These are phyloP conservation scores for Epicoccum sorghinum DNA, from an alignment of 2,329 filamentous ascomycete species.

Conservation along the genomic window DNA sequence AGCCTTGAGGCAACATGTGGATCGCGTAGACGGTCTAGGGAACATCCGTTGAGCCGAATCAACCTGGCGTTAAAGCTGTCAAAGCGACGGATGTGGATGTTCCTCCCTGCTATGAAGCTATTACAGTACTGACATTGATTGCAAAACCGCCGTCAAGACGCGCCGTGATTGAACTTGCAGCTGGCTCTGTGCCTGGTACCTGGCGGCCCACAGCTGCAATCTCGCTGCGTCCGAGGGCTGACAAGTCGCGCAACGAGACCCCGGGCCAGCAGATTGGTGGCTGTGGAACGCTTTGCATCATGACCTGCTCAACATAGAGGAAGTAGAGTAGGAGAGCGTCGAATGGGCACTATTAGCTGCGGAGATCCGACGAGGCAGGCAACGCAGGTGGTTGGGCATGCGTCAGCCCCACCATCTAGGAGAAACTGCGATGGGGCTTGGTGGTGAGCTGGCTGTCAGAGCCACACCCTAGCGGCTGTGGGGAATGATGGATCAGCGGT, in stretches of 20 bases:
- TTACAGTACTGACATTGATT: neutral
- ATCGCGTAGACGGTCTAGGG: conserved; percentile 4
- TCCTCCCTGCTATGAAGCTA: neutral
- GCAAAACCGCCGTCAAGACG: neutral
- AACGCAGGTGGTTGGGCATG: conserved; percentile 6
- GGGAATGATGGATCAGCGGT: conserved; percentile 17
- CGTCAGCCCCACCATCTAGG: conserved; percentile 9
- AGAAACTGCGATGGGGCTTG: conserved; percentile 7
- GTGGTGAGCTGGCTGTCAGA: conserved; percentile 16
- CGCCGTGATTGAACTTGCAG: neutral
- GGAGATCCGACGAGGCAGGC: conserved; percentile 4
- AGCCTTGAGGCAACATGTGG: neutral
- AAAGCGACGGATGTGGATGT: conserved; percentile 1
- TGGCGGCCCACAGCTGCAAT: conserved; percentile 1
- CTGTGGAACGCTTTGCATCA: neutral
- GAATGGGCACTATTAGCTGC: conserved; percentile 1
- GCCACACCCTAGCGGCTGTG: conserved; percentile 26
- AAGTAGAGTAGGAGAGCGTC: neutral
- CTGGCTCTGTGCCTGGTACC: conserved; percentile 3
- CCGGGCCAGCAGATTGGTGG: conserved; percentile 4
- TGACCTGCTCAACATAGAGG: neutral
- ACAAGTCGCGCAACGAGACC: neutral
- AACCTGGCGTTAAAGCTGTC: neutral
- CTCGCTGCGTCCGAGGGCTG: conserved; percentile 2
- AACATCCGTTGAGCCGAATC: conserved; percentile 10